Conservation (phyloP, 768 basidiomycete genomes). For the Leccinum pellstonianum region DNA sequence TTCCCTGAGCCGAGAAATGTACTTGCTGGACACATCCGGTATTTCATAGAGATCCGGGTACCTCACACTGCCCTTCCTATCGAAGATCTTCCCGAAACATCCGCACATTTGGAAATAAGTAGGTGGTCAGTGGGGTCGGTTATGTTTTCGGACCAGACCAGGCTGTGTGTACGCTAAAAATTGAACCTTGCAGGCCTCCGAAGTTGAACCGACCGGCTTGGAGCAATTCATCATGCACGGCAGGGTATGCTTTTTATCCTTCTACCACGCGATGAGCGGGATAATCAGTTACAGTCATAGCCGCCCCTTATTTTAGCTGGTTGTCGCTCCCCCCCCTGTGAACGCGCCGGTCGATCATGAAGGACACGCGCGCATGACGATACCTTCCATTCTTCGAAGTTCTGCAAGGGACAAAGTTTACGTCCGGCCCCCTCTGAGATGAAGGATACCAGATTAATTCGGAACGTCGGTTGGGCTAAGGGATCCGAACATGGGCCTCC, state of each 20-base stretch:
- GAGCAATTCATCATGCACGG: neutral
- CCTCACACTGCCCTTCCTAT: neutral
- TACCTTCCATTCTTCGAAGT: constrained; percentile 20
- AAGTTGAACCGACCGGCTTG: neutral
- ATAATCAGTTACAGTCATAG: neutral
- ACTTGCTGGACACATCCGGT: neutral
- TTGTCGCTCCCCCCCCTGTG: neutral
- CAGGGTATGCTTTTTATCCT: neutral
- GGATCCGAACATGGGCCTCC: neutral
- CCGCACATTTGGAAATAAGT: neutral
- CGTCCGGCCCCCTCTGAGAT: neutral
- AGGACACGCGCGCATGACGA: constrained; percentile 5
- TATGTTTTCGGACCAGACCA: neutral
- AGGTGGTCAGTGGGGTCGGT: neutral
- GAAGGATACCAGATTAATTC: neutral
- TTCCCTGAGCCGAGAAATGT: constrained; percentile 9
- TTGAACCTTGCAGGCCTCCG: constrained; percentile 1
- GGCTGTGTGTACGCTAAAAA: constrained; percentile 1
- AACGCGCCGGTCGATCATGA: constrained; percentile 25
- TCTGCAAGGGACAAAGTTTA: constrained; percentile 4
- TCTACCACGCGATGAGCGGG: neutral
- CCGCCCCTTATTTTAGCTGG: constrained; percentile 1
- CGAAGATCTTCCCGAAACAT: constrained; percentile 3
- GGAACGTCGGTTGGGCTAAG: neutral
- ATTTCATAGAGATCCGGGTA: constrained; percentile 5